Percentiles rank a stretch among this genome's conserved stretches.
Evolutionary conservation across 2,329 filamentous ascomycete species (phyloP).

Genomic region (Zasmidium citrigriseum): DNA sequence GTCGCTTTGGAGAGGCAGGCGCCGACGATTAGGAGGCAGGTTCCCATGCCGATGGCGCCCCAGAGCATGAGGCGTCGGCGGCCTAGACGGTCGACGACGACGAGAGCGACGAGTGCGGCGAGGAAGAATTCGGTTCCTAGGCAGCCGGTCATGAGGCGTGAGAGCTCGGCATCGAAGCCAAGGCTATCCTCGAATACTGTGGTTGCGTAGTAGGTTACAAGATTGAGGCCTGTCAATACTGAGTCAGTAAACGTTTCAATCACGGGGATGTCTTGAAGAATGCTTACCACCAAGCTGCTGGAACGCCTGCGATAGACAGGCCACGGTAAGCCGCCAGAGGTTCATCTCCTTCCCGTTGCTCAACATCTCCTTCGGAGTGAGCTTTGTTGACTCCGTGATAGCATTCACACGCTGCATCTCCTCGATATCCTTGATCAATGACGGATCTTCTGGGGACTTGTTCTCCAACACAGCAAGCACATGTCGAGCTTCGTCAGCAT

Average conservation of each 20-base stretch:
- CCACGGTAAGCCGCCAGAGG: conserved; percentile 46
- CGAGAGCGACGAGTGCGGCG: conserved; percentile 51
- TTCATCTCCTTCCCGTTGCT: conserved; percentile 44
- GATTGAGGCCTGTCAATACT: too few species aligned
- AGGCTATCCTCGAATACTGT: conserved; percentile 56
- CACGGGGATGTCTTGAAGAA: too few species aligned
- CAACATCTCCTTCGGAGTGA: conserved; percentile 28
- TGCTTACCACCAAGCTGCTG: conserved; percentile 42
- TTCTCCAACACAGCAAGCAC: conserved; percentile 51
- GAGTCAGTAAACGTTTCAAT: too few species aligned
- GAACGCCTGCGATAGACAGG: conserved; percentile 47
- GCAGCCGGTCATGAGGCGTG: conserved; percentile 25
- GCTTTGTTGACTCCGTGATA: conserved; percentile 12
- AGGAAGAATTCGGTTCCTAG: conserved; percentile 30
- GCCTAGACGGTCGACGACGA: conserved; percentile 64
- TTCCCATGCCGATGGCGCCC: conserved; percentile 28
- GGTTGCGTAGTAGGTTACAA: conserved; percentile 44
- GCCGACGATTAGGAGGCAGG: conserved; percentile 26
- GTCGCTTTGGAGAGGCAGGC: conserved; percentile 16
- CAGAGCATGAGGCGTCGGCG: conserved; percentile 41
- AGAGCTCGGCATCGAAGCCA: conserved; percentile 34
- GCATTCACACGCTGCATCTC: conserved; percentile 19
- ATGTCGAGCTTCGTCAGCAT: conserved; percentile 44
- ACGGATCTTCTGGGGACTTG: conserved; percentile 51
- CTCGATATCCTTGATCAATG: conserved; percentile 58